Conservation (phyloP, 257 asterid genomes). For the Fraxinus cuspidata region DNA sequence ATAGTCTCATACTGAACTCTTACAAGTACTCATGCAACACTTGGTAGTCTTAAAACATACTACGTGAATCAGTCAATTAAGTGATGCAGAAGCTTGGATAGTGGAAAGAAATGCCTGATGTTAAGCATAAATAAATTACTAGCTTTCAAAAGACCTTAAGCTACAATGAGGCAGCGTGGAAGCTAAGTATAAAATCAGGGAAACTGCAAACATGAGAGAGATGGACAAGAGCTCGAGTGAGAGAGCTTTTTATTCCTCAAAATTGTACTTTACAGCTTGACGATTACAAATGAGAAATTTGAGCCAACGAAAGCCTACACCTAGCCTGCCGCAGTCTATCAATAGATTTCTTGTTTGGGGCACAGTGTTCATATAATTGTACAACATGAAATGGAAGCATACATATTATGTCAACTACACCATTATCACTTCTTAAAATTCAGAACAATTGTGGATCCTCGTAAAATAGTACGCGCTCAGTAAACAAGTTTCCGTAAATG, state of each 20-base stretch:
- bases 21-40: too few relatives aligned
- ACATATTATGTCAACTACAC: background rate
- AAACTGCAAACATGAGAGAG: too few relatives aligned
- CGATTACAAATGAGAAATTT: background rate
- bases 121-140: background rate
- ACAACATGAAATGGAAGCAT: background rate
- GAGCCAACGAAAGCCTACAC: background rate
- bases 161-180: background rate
- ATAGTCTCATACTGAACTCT: too few relatives aligned
- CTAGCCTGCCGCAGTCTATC: background rate
- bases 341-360: background rate
- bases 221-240: background rate
- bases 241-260: background rate
- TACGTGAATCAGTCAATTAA: too few relatives aligned
- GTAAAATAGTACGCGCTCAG: background rate
- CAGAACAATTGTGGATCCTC: background rate
- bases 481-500: background rate
- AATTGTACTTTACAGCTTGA: background rate
- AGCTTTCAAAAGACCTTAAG: background rate
- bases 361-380: background rate
- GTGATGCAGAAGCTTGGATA: too few relatives aligned
- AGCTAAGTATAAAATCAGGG: background rate
- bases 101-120: background rate
- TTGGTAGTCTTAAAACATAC: too few relatives aligned
- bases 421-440: background rate